Base-by-base conservation (phyloP, 441 rosid species). In the Geranium incanum region DNA sequence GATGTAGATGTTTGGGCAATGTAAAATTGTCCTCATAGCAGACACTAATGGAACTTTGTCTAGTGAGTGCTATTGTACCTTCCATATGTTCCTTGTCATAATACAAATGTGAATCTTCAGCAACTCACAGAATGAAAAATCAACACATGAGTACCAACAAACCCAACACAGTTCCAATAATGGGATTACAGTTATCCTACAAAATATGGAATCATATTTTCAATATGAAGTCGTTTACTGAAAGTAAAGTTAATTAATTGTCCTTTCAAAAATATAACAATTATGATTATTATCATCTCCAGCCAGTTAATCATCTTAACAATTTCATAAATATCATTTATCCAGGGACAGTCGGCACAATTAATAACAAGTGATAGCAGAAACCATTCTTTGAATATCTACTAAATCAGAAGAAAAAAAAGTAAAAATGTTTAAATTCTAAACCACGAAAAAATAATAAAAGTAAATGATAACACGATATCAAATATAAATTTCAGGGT, bases 351-450 rank as follows among this genome's bases (percentile, higher is more conserved):
- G 71, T 68, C 18, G 15, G 55, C 21, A 36, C 12, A 37, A 68
- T 38, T 36, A 28, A n/a, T 21, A 60, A 15, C 68, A 59, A 16
- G n/a, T 52, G 38, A 6, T 0, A 18, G 70, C 68, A 60, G 5
- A 59, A 59, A 68, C 43, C 23, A 73, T 52, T 52, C 59, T 68
- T 57, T 13, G 43, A 68, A n/a, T n/a, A 66, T 23, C 15, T 8
- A 13, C 28, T 67, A 59, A 15, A 52, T 68, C 43, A 41, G 43
- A 23, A 38, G 12, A 13, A 16, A 70, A 70, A 38, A 43, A 39
- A 7, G 5, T 4, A 39, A 45, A 45, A 1, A 45, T 45, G 52
- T 45, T 45, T 45, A 45, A 11, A 45, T 45, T 45, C 52, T 45
- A 1, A 45, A 2, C 52, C n/a, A 50, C 16, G 7, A 11, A 12